These are phyloP conservation scores for Akanthomyces uredinophilus DNA, from an alignment of 2,329 filamentous ascomycete species.

Conservation along the genomic window DNA sequence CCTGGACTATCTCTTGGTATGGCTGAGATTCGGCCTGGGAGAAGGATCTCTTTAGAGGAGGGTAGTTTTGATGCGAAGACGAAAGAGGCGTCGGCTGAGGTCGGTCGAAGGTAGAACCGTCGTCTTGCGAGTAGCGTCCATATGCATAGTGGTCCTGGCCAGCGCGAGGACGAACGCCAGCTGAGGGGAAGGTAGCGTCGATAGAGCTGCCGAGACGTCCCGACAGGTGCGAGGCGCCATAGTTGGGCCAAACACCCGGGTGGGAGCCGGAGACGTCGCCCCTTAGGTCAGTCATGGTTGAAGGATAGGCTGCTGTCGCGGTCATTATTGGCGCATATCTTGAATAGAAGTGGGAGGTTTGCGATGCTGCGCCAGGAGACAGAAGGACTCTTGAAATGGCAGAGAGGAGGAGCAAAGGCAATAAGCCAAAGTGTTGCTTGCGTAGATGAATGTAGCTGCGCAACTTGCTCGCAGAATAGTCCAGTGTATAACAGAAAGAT, in stretches of 20 bases:
- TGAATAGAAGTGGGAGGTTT: constrained; percentile 14
- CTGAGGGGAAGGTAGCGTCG: constrained; percentile 44
- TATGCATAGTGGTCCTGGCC: constrained; percentile 49
- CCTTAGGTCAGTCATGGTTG: constrained; percentile 60
- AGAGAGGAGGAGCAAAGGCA: not conserved
- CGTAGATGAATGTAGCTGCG: not conserved
- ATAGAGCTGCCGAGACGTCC: constrained; percentile 46
- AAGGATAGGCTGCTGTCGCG: constrained; percentile 54
- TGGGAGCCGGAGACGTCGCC: constrained; percentile 51
- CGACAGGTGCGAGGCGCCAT: constrained; percentile 50
- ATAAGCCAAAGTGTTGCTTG: not conserved
- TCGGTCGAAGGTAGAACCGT: constrained; percentile 49
- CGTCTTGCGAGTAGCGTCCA: constrained; percentile 50
- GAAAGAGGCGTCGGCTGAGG: constrained; percentile 43
- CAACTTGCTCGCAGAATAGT: not conserved
- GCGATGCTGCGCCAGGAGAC: not conserved
- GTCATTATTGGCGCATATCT: constrained; percentile 57
- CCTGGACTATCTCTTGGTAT: constrained; percentile 57
- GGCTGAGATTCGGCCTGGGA: constrained; percentile 50
- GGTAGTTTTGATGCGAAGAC: constrained; percentile 47
- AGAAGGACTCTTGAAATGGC: not conserved
- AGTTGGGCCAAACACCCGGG: constrained; percentile 54
- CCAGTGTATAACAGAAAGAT: not conserved
- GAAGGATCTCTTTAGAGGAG: constrained; percentile 53
- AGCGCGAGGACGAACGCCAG: constrained; percentile 43